A percentile compares a stretch with the other conserved stretches of the same genome.
phyloP scores from a whole-genome alignment of 106 monocot genomes.

The Ottelia alismoides region DNA sequence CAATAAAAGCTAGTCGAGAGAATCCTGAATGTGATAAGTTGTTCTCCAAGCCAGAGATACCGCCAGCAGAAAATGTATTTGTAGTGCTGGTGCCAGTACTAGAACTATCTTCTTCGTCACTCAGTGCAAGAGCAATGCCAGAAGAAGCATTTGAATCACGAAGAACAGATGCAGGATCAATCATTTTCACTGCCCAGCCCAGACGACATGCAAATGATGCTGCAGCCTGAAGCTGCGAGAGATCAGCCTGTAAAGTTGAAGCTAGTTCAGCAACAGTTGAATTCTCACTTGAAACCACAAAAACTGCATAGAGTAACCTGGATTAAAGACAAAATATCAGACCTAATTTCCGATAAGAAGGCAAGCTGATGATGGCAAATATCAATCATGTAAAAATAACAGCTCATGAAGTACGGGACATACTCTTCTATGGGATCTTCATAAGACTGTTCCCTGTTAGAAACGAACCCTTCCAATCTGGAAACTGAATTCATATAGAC shows the following conservation, averaged over 20 bases:
- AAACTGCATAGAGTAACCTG: conserved; percentile 97
- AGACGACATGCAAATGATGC: conserved; percentile 95
- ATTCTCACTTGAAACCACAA: conserved; percentile 99
- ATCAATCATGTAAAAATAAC: not conserved
- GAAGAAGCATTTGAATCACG: conserved; percentile 23
- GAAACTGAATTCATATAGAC: conserved; percentile 94
- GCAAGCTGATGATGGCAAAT: no score
- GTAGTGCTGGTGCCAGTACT: conserved; percentile 41
- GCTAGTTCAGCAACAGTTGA: conserved; percentile 94
- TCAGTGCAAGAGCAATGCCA: conserved; percentile 32
- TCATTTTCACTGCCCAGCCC: conserved; percentile 91
- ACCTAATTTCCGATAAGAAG: no score
- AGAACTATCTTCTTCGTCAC: conserved; percentile 89
- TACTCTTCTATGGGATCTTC: conserved; percentile 99
- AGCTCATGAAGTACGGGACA: conserved; percentile 20
- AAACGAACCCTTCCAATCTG: conserved; percentile 98
- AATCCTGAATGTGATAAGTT: conserved; percentile 30
- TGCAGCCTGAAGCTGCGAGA: conserved; percentile 89
- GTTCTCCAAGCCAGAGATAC: conserved; percentile 20
- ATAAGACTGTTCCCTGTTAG: conserved; percentile 96
- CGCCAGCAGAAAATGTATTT: conserved; percentile 1
- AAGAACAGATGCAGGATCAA: conserved; percentile 79
- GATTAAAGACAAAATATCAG: conserved; percentile 6
- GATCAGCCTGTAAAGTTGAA: conserved; percentile 88
- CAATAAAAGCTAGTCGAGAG: conserved; percentile 74